Evolutionary conservation across 768 basidiomycete species (phyloP).

Genomic region (Floccularia luteovirens): DNA sequence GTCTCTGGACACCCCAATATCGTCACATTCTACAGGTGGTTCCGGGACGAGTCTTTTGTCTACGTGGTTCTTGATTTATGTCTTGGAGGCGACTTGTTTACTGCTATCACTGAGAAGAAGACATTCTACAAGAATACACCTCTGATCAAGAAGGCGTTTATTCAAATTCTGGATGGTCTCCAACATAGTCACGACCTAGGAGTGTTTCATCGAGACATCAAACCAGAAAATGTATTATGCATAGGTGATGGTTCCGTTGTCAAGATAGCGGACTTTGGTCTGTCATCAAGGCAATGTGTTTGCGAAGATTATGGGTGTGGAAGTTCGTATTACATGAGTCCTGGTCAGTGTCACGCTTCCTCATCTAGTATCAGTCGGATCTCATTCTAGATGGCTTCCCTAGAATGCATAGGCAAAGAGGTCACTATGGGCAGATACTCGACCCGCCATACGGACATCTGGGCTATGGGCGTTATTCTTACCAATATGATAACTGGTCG

Average conservation of each 20-base stretch:
- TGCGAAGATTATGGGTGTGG: slow-evolving; percentile 51
- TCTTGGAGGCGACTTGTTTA: slow-evolving; percentile 61
- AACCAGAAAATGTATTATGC: slow-evolving; percentile 77
- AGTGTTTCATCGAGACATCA: slow-evolving; percentile 82
- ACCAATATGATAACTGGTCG: slow-evolving; percentile 76
- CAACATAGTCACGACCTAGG: slow-evolving; percentile 62
- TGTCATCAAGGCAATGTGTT: slow-evolving; percentile 40
- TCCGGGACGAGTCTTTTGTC: slow-evolving; percentile 52
- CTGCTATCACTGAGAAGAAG: slow-evolving; percentile 51
- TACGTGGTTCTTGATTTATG: slow-evolving; percentile 63
- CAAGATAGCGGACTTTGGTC: slow-evolving; percentile 73
- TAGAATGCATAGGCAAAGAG: slow-evolving; percentile 50
- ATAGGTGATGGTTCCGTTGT: slow-evolving; percentile 42
- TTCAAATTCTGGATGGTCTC: slow-evolving; percentile 78
- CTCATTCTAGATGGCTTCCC: slow-evolving; percentile 3
- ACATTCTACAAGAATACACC: slow-evolving; percentile 49
- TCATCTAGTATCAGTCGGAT: background rate
- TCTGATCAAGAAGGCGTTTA: slow-evolving; percentile 59
- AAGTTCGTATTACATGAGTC: slow-evolving; percentile 61
- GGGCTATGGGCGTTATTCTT: slow-evolving; percentile 75
- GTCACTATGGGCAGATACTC: slow-evolving; percentile 41
- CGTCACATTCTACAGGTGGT: slow-evolving; percentile 57
- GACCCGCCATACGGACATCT: slow-evolving; percentile 59
- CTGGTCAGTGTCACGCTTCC: slow-evolving; percentile 34
- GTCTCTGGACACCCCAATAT: slow-evolving; percentile 55